Conservation (phyloP, 192 early-diverging fungal genomes). For the Backusella australiensis region DNA sequence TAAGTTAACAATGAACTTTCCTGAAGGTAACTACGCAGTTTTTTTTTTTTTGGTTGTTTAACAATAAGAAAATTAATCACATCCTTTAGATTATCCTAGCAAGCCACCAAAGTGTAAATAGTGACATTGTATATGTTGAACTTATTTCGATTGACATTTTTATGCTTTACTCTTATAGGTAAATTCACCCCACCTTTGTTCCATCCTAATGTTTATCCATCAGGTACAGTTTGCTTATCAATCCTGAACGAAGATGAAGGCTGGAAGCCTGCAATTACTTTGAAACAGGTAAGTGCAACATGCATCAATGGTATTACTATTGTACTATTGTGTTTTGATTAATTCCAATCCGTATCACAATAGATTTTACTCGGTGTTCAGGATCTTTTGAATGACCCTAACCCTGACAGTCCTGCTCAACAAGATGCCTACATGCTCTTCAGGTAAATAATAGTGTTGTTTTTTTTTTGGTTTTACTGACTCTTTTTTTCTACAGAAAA, state of each 20-base stretch:
- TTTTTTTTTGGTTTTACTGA: not conserved
- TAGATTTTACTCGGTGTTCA: slow-evolving; percentile 93
- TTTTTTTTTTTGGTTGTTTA: not conserved
- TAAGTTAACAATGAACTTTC: slow-evolving; percentile 80
- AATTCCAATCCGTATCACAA: not conserved
- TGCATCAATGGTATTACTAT: not conserved
- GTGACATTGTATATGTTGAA: slow-evolving; percentile 27
- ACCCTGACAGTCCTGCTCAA: slow-evolving; percentile 88
- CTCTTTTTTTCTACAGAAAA: slow-evolving; percentile 18
- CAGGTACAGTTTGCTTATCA: slow-evolving; percentile 95
- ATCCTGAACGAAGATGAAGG: slow-evolving; percentile 95
- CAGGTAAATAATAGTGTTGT: slow-evolving; percentile 45
- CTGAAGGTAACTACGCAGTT: slow-evolving; percentile 52
- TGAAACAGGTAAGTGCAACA: slow-evolving; percentile 74
- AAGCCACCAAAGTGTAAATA: slow-evolving; percentile 80
- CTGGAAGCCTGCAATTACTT: slow-evolving; percentile 93
- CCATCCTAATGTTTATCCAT: slow-evolving; percentile 96
- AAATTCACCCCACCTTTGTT: slow-evolving; percentile 80
- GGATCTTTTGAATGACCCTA: slow-evolving; percentile 88
- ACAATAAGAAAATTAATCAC: not conserved
- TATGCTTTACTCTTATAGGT: slow-evolving; percentile 31
- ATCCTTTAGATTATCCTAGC: slow-evolving; percentile 69
- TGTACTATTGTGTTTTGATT: not conserved
- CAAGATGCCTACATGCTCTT: slow-evolving; percentile 78
- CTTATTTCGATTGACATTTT: slow-evolving; percentile 4